Percentiles rank a stretch among this genome's conserved stretches.
Conservation (phyloP, 345 rosid genomes). For the Jatropha curcas region DNA sequence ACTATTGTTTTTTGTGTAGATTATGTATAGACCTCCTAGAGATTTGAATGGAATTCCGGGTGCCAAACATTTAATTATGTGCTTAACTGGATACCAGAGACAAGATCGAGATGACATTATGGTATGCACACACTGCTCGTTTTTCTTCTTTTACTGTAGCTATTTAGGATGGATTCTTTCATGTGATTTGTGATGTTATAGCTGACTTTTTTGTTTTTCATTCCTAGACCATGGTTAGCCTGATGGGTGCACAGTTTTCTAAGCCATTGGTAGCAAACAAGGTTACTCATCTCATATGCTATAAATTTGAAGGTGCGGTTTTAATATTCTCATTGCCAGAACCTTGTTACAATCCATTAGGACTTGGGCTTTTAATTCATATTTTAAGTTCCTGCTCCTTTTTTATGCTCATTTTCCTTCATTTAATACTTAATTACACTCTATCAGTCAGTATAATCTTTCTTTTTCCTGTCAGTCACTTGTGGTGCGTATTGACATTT, state of each 20-base stretch:
- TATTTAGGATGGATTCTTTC: constrained; percentile 1
- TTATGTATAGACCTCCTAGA: constrained; percentile 72
- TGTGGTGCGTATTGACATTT: too few species aligned
- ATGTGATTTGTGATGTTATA: constrained; percentile 2
- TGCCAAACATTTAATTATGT: constrained; percentile 52
- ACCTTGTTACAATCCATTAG: neutral
- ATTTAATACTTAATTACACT: neutral
- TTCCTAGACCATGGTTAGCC: constrained; percentile 77
- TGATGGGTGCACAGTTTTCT: constrained; percentile 93
- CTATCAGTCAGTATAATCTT: neutral
- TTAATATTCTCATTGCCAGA: constrained; percentile 4
- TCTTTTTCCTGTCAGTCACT: too few species aligned
- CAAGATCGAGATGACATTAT: constrained; percentile 92
- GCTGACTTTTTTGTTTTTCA: neutral
- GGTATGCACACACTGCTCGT: constrained; percentile 40
- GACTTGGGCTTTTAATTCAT: neutral
- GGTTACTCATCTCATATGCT: constrained; percentile 92
- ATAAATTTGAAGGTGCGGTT: constrained; percentile 83
- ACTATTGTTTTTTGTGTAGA: constrained; percentile 36
- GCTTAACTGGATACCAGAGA: constrained; percentile 91
- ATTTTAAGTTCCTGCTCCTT: neutral
- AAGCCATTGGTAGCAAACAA: constrained; percentile 87
- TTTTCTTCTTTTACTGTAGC: neutral
- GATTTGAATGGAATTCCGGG: constrained; percentile 89
- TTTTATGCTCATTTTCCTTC: neutral